Evolutionary conservation across 345 rosid genomes (phyloP).

Genomic region (Eucalyptus regnans): DNA sequence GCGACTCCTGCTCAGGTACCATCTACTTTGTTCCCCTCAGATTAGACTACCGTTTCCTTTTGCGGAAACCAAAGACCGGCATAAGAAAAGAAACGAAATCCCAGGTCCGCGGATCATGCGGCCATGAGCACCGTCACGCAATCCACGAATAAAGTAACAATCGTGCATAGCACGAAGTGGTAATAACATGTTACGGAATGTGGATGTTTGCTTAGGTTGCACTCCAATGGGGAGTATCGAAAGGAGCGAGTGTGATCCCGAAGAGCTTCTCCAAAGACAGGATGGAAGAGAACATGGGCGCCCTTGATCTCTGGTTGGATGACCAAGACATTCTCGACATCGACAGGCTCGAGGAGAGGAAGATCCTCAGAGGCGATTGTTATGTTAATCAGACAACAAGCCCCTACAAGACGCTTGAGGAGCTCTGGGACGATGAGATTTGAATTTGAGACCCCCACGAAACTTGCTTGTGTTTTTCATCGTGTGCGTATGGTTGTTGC

Average conservation of each 20-base stretch:
- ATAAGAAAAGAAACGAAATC: not conserved
- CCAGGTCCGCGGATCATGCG: not conserved
- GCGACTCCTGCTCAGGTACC: constrained; percentile 72
- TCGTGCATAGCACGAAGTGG: not conserved
- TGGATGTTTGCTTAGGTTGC: constrained; percentile 39
- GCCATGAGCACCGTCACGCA: not conserved
- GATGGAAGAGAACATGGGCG: constrained; percentile 53
- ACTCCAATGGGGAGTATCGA: constrained; percentile 73
- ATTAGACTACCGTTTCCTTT: not conserved
- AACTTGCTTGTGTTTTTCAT: not conserved
- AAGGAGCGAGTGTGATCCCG: constrained; percentile 66
- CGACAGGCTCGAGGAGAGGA: constrained; percentile 49
- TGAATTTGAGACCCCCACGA: not conserved
- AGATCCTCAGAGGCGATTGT: constrained; percentile 77
- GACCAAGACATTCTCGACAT: constrained; percentile 39
- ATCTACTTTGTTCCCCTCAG: not conserved
- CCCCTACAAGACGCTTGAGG: constrained; percentile 53
- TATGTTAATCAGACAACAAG: constrained; percentile 61
- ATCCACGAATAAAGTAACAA: not conserved
- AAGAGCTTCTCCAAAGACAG: constrained; percentile 68
- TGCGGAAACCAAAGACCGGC: not conserved
- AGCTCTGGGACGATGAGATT: constrained; percentile 80
- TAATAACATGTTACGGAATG: not conserved
- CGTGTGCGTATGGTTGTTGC: not conserved
- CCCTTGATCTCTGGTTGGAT: constrained; percentile 38